phyloP scores from a whole-genome alignment of 208 protist species.

The Wallacemonas rigidus region DNA sequence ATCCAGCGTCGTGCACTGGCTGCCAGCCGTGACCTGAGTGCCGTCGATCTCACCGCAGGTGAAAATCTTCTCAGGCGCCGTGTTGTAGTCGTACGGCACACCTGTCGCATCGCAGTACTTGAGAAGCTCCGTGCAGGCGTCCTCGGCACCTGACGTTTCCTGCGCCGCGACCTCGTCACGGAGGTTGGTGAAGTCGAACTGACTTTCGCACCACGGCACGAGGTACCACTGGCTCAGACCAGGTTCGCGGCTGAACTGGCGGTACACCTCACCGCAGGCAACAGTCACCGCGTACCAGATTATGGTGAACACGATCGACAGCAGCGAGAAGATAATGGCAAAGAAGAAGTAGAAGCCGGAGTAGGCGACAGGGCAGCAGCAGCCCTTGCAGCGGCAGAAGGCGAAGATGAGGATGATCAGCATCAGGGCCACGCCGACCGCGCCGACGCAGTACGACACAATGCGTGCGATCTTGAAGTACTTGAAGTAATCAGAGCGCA shows the following conservation, averaged over 20 bases:
- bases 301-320: slow-evolving; percentile 62
- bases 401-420: slow-evolving; percentile 64
- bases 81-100: slow-evolving; percentile 15
- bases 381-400: slow-evolving; percentile 42
- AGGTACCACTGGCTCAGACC: slow-evolving; percentile 80
- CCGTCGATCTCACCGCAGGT: slow-evolving; percentile 35
- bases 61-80: slow-evolving; percentile 32
- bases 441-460: slow-evolving; percentile 53
- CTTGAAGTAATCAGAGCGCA: slow-evolving; percentile 57
- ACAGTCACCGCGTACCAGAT: slow-evolving; percentile 43
- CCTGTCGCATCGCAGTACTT: slow-evolving; percentile 47
- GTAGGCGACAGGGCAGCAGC: slow-evolving; percentile 36
- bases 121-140: slow-evolving; percentile 55
- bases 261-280: slow-evolving; percentile 57
- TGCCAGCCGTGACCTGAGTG: slow-evolving; percentile 15
- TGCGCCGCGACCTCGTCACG: slow-evolving; percentile 30
- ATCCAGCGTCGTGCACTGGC: slow-evolving; percentile 44
- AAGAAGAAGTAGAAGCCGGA: slow-evolving; percentile 68
- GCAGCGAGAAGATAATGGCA: slow-evolving; percentile 55
- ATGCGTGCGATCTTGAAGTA: slow-evolving; percentile 61
- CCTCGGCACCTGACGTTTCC: slow-evolving; percentile 19
- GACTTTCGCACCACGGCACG: slow-evolving; percentile 60
- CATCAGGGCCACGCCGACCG: slow-evolving; percentile 54
- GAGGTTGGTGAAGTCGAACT: slow-evolving; percentile 46
- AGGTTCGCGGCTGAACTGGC: slow-evolving; percentile 65